Conservation (phyloP, 331 rosid genomes). For the Spiraea crenata region DNA sequence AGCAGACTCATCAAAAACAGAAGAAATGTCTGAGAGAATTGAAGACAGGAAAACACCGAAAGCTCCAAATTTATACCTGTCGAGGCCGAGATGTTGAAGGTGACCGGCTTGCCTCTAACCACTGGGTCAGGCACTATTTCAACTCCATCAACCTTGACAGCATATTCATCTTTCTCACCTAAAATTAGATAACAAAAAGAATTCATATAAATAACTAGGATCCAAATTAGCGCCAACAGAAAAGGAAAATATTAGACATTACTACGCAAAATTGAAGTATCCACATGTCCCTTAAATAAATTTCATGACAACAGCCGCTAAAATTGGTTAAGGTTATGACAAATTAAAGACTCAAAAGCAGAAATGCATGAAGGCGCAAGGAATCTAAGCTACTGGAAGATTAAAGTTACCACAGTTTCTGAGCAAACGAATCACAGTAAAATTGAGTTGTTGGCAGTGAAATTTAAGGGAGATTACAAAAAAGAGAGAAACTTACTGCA, state of each 20-base stretch:
- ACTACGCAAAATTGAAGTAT: no score
- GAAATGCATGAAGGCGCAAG: not conserved
- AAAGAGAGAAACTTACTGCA: conserved; percentile 47
- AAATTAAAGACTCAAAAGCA: not conserved
- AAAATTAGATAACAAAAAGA: not conserved
- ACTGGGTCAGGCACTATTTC: conserved; percentile 69
- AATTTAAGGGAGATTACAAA: not conserved
- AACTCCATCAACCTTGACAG: conserved; percentile 62
- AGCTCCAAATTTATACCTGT: conserved; percentile 41
- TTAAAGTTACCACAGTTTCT: not conserved
- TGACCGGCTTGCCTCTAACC: conserved; percentile 61
- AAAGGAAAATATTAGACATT: not conserved
- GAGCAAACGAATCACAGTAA: conserved; percentile 3
- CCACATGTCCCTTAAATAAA: no score
- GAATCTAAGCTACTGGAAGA: not conserved
- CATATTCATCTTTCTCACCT: conserved; percentile 59
- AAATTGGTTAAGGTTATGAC: not conserved
- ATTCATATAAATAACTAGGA: not conserved
- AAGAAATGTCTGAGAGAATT: not conserved
- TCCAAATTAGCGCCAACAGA: not conserved
- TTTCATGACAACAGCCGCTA: not conserved
- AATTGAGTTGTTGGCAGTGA: not conserved
- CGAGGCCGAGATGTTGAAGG: conserved; percentile 74
- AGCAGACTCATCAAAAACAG: not conserved
- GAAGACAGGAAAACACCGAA: not conserved